Base-by-base conservation (phyloP, 2,329 filamentous ascomycete genomes). In the Pseudogymnoascus sp. region DNA sequence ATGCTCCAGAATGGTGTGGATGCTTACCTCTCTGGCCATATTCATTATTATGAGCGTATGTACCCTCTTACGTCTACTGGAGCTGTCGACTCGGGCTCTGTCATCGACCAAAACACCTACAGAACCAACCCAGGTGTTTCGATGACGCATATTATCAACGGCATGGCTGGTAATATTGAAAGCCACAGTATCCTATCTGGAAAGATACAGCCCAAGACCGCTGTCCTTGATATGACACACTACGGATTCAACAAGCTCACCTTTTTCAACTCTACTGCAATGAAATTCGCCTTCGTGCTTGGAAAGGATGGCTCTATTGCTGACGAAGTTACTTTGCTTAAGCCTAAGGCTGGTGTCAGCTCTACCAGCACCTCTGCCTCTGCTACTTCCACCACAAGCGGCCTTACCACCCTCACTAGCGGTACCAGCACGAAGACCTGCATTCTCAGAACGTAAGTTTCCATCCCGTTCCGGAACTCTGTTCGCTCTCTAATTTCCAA, bases 131-230 rank as follows among this genome's bases (percentile, higher is more conserved):
- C 78, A 1, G 80, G 80, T 53, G 74, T 72, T 23, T 80, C 78
- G 16, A 78, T 82, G 65, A 79, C 78, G 1, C 79, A 82, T 64
- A 73, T 83, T 36, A 73, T 79, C 70, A 82, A 82, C 68, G 81
- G 80, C n/a, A 79, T 79, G 74, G 81, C 81, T 2, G 80, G 81
- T 21, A 82, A 82, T 65, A 76, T 82, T 46, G 80, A 82, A 67
- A 78, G 76, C 64, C 80, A 82, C 71, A 77, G 73, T 65, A 74
- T 72, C 2, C 69, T 82, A 12, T 67, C 68, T 60, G 64, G 64
- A 2, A 73, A 72, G 25, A 21, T 73, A 7, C 69, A 76, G n/a
- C 72, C 76, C 64, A 77, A 79, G 44, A 82, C 80, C 5, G 75
- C 74, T 16, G 70, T 78, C 0, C 73, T 82, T 23, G 78, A 82